Conservation (phyloP, 768 basidiomycete genomes). For the Tylopilus rubrobrunneus region DNA sequence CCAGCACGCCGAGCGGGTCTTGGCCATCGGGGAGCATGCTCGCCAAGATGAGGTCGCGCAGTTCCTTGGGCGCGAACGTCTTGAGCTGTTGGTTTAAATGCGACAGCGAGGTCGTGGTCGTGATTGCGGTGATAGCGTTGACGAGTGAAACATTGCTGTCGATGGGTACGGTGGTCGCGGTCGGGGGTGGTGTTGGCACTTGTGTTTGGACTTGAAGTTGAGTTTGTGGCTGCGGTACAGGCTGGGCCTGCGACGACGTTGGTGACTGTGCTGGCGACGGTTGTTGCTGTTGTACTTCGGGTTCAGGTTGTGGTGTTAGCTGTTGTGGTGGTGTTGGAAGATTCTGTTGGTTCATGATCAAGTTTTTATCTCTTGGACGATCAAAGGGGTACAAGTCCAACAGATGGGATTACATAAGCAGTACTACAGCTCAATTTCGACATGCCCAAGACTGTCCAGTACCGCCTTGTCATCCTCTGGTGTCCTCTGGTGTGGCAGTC, state of each 20-base stretch:
- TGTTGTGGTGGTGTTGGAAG: conserved; percentile 24
- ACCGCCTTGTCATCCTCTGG: too few relatives aligned
- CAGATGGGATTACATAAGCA: too few relatives aligned
- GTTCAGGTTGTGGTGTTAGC: conserved; percentile 12
- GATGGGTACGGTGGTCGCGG: not conserved
- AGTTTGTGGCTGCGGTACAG: too few relatives aligned
- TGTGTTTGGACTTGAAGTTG: conserved; percentile 6
- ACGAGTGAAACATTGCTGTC: conserved; percentile 31
- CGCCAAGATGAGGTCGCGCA: conserved; percentile 53
- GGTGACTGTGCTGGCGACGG: conserved; percentile 9
- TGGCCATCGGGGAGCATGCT: conserved; percentile 53
- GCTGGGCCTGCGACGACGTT: not conserved
- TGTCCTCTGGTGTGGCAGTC: too few relatives aligned
- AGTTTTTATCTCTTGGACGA: too few relatives aligned
- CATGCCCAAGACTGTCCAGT: too few relatives aligned
- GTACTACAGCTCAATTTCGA: too few relatives aligned
- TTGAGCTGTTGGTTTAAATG: conserved; percentile 45
- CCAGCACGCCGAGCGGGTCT: conserved; percentile 63
- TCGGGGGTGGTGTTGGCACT: not conserved
- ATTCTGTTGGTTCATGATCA: conserved; percentile 25
- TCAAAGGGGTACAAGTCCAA: too few relatives aligned
- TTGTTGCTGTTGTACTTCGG: conserved; percentile 11
- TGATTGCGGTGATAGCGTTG: conserved; percentile 44
- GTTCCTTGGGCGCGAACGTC: conserved; percentile 50
- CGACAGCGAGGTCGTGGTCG: conserved; percentile 34